A percentile compares a stretch with the other conserved stretches of the same genome.
phyloP scores from a whole-genome alignment of 768 basidiomycete genomes.

The Rossbeevera mucosa region DNA sequence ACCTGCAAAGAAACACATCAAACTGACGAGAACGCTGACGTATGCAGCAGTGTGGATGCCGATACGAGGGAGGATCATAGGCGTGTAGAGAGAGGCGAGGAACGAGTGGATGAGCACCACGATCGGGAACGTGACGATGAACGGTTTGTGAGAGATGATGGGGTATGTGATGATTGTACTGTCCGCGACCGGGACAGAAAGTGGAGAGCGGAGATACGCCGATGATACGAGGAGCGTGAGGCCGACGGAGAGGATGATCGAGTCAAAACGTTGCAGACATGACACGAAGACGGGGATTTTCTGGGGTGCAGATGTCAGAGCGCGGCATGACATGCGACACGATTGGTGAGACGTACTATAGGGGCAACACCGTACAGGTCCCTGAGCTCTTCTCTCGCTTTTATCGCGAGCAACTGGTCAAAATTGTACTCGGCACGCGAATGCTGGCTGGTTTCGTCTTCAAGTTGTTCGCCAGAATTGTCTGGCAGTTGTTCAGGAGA shows the following conservation, averaged over 20 bases:
- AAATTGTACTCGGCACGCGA: conserved; percentile 61
- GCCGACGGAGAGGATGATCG: conserved; percentile 66
- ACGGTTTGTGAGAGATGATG: conserved; percentile 29
- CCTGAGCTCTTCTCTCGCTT: conserved; percentile 71
- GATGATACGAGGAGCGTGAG: conserved; percentile 49
- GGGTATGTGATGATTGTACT: conserved; percentile 13
- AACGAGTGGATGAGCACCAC: conserved; percentile 47
- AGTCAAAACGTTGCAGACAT: conserved; percentile 71
- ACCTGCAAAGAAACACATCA: conserved; percentile 70
- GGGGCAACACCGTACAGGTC: conserved; percentile 76
- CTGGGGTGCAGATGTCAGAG: conserved; percentile 32
- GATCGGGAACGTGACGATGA: conserved; percentile 40
- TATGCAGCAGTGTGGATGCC: conserved; percentile 78
- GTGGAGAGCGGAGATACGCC: conserved; percentile 54
- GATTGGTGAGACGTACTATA: conserved; percentile 48
- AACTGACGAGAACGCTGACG: conserved; percentile 56
- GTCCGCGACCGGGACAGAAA: conserved; percentile 32
- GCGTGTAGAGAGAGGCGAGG: conserved; percentile 62
- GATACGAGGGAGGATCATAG: conserved; percentile 61
- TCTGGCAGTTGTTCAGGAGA: conserved; percentile 7
- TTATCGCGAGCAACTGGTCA: conserved; percentile 57
- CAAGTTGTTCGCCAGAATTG: conserved; percentile 16
- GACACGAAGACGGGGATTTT: conserved; percentile 76
- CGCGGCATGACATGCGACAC: neutral
- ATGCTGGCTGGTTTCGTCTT: conserved; percentile 16